These are phyloP conservation scores for Candida glucosophila DNA, from an alignment of 1,139 yeast genomes.

Conservation along the genomic window DNA sequence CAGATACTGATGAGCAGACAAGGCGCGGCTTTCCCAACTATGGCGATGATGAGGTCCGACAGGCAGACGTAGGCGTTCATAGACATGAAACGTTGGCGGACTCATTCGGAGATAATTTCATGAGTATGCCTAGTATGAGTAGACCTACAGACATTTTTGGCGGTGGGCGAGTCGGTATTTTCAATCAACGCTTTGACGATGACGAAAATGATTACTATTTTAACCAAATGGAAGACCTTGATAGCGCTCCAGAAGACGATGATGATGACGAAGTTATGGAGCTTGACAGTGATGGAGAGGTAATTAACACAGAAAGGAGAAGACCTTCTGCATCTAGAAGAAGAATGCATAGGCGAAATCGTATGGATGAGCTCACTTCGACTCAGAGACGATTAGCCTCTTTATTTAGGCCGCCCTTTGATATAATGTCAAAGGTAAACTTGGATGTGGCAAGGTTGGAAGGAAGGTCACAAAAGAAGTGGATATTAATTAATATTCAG, in stretches of 20 bases:
- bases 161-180: constrained; percentile 30
- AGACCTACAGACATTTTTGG: constrained; percentile 35
- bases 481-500: constrained; percentile 86
- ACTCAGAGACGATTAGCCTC: constrained; percentile 70
- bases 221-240: constrained; percentile 8
- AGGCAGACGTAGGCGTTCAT: constrained; percentile 71
- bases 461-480: constrained; percentile 59
- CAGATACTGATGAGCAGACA: constrained; percentile 41
- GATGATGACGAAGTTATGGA: constrained; percentile 18
- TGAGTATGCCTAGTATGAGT: constrained; percentile 7
- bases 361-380: constrained; percentile 36
- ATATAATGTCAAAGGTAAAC: constrained; percentile 58
- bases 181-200: constrained; percentile 34
- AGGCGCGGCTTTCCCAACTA: constrained; percentile 62
- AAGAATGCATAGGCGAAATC: constrained; percentile 17
- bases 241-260: constrained; percentile 22
- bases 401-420: constrained; percentile 90
- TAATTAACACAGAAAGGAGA: constrained; percentile 7
- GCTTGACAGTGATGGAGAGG: constrained; percentile 25
- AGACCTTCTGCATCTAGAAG: constrained; percentile 18
- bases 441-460: constrained; percentile 63
- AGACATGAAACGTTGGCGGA: constrained; percentile 74
- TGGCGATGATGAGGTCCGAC: constrained; percentile 31
- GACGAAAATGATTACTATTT: constrained; percentile 20
- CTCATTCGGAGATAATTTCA: constrained; percentile 10